Conservation (phyloP, 2,329 filamentous ascomycete genomes). For the Lomentospora prolificans region DNA sequence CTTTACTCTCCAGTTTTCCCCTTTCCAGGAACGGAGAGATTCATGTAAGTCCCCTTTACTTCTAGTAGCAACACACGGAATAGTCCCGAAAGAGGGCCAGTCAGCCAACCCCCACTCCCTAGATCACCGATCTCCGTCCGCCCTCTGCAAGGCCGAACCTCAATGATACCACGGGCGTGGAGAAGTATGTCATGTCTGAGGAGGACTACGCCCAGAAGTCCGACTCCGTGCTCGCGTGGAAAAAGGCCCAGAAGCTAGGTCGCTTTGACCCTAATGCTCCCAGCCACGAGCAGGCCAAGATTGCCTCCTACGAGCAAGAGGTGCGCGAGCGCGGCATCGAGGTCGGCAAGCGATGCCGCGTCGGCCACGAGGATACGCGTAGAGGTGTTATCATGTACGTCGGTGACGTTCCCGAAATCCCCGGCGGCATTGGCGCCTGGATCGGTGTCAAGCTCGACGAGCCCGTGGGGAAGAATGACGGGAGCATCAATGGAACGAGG, state of each 20-base stretch:
- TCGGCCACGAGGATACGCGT: conserved; percentile 57
- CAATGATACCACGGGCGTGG: conserved; percentile 68
- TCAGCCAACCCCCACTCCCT: not conserved
- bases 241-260: conserved; percentile 88
- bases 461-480: conserved; percentile 75
- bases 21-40: conserved; percentile 69
- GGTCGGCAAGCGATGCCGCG: conserved; percentile 52
- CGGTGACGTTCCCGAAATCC: conserved; percentile 66
- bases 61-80: conserved; percentile 6
- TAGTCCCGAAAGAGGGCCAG: not conserved
- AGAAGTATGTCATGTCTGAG: conserved; percentile 84
- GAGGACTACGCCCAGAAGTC: conserved; percentile 76
- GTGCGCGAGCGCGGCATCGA: conserved; percentile 58
- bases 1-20: conserved; percentile 53
- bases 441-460: conserved; percentile 68
- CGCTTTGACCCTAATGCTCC: conserved; percentile 85
- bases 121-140: conserved; percentile 77
- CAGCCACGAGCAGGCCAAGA: conserved; percentile 61
- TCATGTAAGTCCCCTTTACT: conserved; percentile 49
- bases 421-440: conserved; percentile 53
- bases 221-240: conserved; percentile 90
- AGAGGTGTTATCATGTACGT: conserved; percentile 64
- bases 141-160: conserved; percentile 67
- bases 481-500: conserved; percentile 52
- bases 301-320: conserved; percentile 59